Conservation (phyloP, 1,284 basidiomycete species). For the Neonothopanus nambi region DNA sequence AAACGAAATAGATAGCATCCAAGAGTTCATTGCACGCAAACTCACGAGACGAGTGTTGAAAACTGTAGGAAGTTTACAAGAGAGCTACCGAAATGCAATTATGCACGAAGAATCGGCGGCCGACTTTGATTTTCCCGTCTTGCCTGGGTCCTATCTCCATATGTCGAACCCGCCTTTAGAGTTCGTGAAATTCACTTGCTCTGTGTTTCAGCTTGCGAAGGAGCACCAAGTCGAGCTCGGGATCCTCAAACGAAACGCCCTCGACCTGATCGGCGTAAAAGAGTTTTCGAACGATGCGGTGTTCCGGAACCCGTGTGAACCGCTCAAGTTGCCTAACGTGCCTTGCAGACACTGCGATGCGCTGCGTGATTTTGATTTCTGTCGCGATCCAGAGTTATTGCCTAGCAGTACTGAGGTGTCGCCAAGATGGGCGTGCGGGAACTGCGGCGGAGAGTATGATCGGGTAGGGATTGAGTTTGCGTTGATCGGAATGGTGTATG, state of each 20-base stretch:
- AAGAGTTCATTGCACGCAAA: conserved; percentile 77
- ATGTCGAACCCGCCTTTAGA: conserved; percentile 83
- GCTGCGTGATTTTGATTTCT: conserved; percentile 92
- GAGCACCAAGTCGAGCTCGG: conserved; percentile 87
- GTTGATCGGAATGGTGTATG: conserved; percentile 76
- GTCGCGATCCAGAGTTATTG: conserved; percentile 87
- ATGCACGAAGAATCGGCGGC: conserved; percentile 59
- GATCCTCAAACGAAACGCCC: conserved; percentile 84
- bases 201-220: conserved; percentile 76
- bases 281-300: conserved; percentile 86
- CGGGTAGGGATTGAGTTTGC: conserved; percentile 83
- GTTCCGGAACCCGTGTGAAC: conserved; percentile 93
- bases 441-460: conserved; percentile 90
- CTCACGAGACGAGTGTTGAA: conserved; percentile 85
- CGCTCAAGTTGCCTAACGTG: conserved; percentile 84
- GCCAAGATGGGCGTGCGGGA: conserved; percentile 64
- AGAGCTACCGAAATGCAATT: conserved; percentile 62
- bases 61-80: conserved; percentile 67
- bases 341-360: conserved; percentile 91
- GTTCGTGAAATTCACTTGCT: conserved; percentile 88
- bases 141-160: conserved; percentile 84
- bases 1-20: conserved; percentile 68
- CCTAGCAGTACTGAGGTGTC: conserved; percentile 50
- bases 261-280: conserved; percentile 86
- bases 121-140: conserved; percentile 78